Percentiles rank a stretch among this genome's conserved stretches.
phyloP scores from a whole-genome alignment of 75 land plant species.

The Picea glauca region DNA sequence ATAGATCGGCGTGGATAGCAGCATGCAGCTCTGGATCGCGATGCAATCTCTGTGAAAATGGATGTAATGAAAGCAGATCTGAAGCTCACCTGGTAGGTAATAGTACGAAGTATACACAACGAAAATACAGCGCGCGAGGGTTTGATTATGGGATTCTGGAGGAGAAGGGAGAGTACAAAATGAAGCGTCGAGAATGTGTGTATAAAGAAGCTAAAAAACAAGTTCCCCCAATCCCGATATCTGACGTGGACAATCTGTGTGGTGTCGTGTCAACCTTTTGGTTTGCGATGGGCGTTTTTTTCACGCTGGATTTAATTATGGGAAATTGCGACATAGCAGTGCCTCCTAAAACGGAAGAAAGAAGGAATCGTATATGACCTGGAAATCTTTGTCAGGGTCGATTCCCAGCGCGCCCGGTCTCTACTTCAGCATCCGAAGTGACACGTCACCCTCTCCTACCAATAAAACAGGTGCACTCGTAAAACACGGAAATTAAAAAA shows the following conservation, averaged over 20 bases:
- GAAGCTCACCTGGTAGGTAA: background rate
- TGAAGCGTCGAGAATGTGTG: background rate
- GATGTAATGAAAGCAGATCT: background rate
- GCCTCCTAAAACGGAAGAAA: background rate
- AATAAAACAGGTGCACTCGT: too few species aligned
- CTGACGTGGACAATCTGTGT: background rate
- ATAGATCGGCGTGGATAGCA: background rate
- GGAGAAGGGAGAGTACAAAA: background rate
- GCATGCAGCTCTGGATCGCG: background rate
- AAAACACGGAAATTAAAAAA: too few species aligned
- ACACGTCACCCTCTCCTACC: too few species aligned
- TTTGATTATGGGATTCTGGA: background rate
- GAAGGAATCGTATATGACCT: too few species aligned
- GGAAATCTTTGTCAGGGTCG: too few species aligned
- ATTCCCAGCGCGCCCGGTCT: too few species aligned
- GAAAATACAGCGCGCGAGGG: background rate
- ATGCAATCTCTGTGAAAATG: background rate
- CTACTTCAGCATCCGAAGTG: too few species aligned
- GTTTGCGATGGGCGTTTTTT: background rate
- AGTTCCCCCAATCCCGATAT: too few species aligned
- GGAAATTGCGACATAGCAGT: background rate
- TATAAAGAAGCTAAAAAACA: background rate
- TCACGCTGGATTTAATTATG: background rate
- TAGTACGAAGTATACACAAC: background rate
- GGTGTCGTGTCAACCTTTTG: background rate